A percentile compares a stretch with the other conserved stretches of the same genome.
Evolutionary conservation across 164 flowering plant species (phyloP).

Genomic region (Malania oleifera): DNA sequence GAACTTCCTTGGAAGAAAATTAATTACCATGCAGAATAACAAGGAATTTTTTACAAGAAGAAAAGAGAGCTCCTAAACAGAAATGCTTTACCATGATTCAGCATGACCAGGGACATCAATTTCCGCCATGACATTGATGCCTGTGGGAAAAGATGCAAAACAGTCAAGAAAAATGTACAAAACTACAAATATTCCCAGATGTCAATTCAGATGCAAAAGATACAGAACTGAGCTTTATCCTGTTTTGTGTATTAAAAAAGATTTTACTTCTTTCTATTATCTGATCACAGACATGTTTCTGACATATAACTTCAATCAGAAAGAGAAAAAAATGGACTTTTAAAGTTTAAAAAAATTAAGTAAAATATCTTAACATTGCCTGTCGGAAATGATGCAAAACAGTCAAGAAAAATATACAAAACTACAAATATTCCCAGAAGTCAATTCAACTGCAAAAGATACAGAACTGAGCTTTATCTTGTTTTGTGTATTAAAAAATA

Average conservation of each 20-base stretch:
- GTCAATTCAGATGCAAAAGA: background rate
- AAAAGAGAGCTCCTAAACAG: background rate
- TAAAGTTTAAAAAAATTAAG: background rate
- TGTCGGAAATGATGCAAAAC: constrained; percentile 28
- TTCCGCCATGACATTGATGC: constrained; percentile 93
- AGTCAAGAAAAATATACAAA: background rate
- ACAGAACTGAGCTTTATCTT: background rate
- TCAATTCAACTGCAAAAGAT: background rate
- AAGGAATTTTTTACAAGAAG: background rate
- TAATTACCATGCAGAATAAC: background rate
- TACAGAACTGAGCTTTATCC: background rate
- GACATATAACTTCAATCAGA: too few relatives aligned
- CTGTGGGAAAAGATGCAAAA: constrained; percentile 36
- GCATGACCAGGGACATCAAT: constrained; percentile 97
- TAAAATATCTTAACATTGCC: background rate
- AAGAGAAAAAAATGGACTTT: background rate
- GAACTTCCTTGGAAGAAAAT: background rate
- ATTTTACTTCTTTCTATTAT: too few relatives aligned
- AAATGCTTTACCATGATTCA: constrained; percentile 68
- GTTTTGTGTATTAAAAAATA: background rate
- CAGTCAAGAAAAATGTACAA: background rate
- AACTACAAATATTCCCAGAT: background rate
- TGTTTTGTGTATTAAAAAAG: background rate
- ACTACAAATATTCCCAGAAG: background rate
- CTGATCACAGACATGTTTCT: too few relatives aligned